phyloP scores from a whole-genome alignment of 306 rosid species.

The Hippophae rhamnoides region DNA sequence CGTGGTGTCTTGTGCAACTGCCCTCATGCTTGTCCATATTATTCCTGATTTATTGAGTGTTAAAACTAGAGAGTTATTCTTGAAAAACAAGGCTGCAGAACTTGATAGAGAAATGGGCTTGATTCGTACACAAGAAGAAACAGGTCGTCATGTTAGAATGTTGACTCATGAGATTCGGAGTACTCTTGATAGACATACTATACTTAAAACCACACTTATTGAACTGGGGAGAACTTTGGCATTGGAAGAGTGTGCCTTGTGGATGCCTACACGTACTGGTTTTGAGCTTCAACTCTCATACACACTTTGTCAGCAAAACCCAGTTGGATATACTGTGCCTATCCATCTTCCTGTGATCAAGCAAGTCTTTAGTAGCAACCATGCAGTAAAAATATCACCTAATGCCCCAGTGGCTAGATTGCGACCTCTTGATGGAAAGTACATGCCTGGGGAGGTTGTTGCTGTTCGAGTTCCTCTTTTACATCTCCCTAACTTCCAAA shows the following conservation, averaged over 20 bases:
- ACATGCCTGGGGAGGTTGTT: conserved; percentile 79
- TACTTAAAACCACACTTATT: conserved; percentile 60
- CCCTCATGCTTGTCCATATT: conserved; percentile 73
- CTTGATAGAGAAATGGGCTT: conserved; percentile 79
- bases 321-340: conserved; percentile 84
- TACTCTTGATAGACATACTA: conserved; percentile 68
- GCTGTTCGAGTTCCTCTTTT: conserved; percentile 93
- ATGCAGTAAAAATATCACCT: conserved; percentile 58
- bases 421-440: conserved; percentile 57
- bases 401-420: conserved; percentile 81
- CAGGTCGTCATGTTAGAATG: conserved; percentile 80
- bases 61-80: conserved; percentile 59
- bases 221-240: conserved; percentile 81
- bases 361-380: conserved; percentile 72
- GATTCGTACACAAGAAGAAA: conserved; percentile 75
- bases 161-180: conserved; percentile 75
- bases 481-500: conserved; percentile 91
- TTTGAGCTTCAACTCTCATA: conserved; percentile 94
- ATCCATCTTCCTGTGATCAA: conserved; percentile 86
- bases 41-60: conserved; percentile 75
- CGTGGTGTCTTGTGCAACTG: conserved; percentile 68
- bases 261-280: conserved; percentile 97
- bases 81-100: conserved; percentile 75
- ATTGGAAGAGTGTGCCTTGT: conserved; percentile 88
- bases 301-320: conserved; percentile 88